Evolutionary conservation across 805 yeast species (phyloP), one percentile per base, ranked within the genome.

Genomic region (Maudiozyma turicensis): DNA sequence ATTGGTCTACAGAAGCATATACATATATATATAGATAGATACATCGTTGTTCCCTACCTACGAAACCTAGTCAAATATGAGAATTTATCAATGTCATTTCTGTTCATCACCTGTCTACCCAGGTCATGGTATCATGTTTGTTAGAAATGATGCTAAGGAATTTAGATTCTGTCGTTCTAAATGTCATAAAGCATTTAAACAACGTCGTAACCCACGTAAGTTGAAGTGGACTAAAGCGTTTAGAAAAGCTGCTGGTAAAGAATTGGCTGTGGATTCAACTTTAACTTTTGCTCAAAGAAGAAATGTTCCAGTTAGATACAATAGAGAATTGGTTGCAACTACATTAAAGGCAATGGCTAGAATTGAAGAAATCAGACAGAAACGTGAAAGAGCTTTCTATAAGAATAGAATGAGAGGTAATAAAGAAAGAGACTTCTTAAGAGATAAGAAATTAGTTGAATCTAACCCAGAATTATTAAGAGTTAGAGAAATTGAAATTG

Each of bases 361-460:
- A 73, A 84, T 93, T 54, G 97, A 93, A 69, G 95, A 88, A 73
- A 93, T 93, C 69, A 83, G 99, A 76, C 84, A 79, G 68, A 89
- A 83, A 77, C 84, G 99, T 75, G 99, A 93, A 72, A 80, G 95
- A 66, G 97, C 98, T 13, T 93, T 93, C 89, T 93, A 87, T 76
- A 91, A 90, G 88, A 89, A 90, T 75, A 86, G 99, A 81, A 93
- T 93, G 99, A 87, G 86, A 71, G 97, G 96, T 55, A 93, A 93
- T 74, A 86, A 82, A 71, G 96, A 86, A 58, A 80, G 81, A 68
- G 85, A 86, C 68, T 75, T 88, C 63, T 87, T 82, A 48, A 75
- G 84, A 50, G 99, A 93, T 72, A 82, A 81, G 72, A 87, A 87
- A 71, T 76, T 93, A 65, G 93, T 93, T 45, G 96, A 83, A 65